A percentile compares a stretch with the other conserved stretches of the same genome.
phyloP scores from a whole-genome alignment of 129 eudicot genomes.

The Flaveria trinervia region DNA sequence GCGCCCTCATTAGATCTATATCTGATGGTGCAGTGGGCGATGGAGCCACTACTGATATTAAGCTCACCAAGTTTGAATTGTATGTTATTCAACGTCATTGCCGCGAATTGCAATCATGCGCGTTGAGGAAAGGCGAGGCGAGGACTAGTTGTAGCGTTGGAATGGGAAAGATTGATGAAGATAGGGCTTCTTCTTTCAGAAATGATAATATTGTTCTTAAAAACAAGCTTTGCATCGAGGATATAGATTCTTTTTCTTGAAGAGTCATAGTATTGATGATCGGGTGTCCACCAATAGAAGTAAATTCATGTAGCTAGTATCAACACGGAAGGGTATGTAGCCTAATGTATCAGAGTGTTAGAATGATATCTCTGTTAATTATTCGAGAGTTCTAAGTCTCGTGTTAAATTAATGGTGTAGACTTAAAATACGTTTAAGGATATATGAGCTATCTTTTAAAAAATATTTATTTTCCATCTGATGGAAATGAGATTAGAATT shows the following conservation, averaged over 20 bases:
- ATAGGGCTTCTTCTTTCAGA: constrained; percentile 9
- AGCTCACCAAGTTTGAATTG: neutral
- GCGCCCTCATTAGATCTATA: constrained; percentile 28
- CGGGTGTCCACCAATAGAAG: neutral
- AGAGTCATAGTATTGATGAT: neutral
- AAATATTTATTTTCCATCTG: too few relatives aligned
- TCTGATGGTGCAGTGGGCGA: neutral
- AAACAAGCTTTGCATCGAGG: neutral
- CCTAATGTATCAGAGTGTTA: too few relatives aligned
- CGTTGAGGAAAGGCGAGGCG: neutral
- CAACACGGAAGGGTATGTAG: too few relatives aligned
- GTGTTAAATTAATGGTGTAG: too few relatives aligned
- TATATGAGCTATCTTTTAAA: too few relatives aligned
- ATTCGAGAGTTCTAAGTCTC: too few relatives aligned
- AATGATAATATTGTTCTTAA: neutral
- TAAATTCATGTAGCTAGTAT: neutral
- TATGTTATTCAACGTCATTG: constrained; percentile 9
- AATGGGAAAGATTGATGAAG: constrained; percentile 12
- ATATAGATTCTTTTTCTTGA: neutral
- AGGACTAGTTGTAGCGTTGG: neutral
- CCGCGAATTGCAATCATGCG: neutral
- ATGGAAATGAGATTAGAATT: too few relatives aligned
- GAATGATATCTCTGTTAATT: too few relatives aligned
- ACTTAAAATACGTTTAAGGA: too few relatives aligned
- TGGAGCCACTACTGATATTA: neutral